Evolutionary conservation across 1,284 basidiomycete species (phyloP).

Genomic region (Apiotrichum sp.): DNA sequence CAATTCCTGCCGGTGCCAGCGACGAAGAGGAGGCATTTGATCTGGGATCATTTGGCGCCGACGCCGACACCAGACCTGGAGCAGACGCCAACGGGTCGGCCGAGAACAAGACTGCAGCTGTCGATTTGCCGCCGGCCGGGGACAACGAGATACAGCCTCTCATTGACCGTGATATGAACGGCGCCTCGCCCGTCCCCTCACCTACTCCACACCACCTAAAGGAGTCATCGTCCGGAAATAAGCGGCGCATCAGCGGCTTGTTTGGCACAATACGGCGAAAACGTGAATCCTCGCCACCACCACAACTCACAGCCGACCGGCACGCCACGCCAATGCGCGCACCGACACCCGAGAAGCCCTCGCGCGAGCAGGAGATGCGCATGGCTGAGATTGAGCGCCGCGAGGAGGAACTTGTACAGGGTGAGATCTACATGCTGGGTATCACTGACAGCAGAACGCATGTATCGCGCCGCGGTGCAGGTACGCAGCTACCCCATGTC

Average conservation of each 20-base stretch:
- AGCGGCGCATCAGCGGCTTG: conserved; percentile 12
- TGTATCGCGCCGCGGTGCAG: conserved; percentile 34
- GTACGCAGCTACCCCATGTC: conserved; percentile 40
- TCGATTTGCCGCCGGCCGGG: background rate
- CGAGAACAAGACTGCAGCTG: background rate
- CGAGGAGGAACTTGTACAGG: conserved; percentile 38
- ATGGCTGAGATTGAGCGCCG: conserved; percentile 32
- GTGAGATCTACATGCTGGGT: conserved; percentile 8
- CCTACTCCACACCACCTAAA: background rate
- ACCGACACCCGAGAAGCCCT: conserved; percentile 5
- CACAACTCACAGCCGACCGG: background rate
- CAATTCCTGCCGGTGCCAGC: conserved; percentile 7
- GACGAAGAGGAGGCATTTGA: conserved; percentile 16
- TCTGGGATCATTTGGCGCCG: background rate
- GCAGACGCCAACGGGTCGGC: background rate
- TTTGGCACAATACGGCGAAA: conserved; percentile 12
- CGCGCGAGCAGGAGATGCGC: conserved; percentile 20
- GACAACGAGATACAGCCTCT: background rate
- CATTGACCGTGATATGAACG: too few relatives aligned
- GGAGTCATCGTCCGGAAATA: too few relatives aligned
- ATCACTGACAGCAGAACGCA: conserved; percentile 28
- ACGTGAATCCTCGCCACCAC: conserved; percentile 3
- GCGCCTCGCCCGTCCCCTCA: background rate
- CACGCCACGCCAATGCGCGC: background rate
- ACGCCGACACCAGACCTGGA: background rate